Percentiles rank a stretch among this genome's conserved stretches.
Conservation (phyloP, 2,329 filamentous ascomycete genomes). For the Pyricularia sp. region DNA sequence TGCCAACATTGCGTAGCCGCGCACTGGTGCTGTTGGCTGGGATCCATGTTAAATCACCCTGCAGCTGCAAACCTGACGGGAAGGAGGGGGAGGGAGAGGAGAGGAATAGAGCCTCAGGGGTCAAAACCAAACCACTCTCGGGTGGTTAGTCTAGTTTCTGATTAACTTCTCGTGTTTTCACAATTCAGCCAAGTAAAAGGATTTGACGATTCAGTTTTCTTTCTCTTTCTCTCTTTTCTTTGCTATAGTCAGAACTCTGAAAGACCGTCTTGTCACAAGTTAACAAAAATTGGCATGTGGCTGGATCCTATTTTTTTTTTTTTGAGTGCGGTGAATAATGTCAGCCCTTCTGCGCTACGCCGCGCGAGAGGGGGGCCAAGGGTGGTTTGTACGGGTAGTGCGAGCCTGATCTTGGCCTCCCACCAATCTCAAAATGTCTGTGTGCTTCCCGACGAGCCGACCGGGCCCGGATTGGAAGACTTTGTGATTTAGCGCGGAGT, state of each 20-base stretch:
- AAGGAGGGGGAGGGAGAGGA: too few relatives aligned
- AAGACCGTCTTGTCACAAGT: neutral
- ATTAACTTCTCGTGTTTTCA: neutral
- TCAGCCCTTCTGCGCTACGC: neutral
- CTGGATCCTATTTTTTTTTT: too few relatives aligned
- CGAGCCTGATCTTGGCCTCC: neutral
- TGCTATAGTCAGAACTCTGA: neutral
- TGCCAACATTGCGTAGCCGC: neutral
- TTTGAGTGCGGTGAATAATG: neutral
- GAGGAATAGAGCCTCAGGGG: neutral
- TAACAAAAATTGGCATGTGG: neutral
- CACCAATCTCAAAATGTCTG: neutral
- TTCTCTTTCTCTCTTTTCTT: neutral
- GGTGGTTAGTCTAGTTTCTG: neutral
- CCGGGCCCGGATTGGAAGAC: neutral
- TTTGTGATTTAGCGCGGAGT: neutral
- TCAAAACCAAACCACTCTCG: neutral
- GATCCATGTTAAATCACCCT: neutral
- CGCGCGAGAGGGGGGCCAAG: neutral
- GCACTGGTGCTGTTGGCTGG: neutral
- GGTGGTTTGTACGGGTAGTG: neutral
- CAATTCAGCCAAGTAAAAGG: neutral
- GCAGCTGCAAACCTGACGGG: too few relatives aligned
- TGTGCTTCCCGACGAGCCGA: neutral
- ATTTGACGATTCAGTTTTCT: neutral